Percentiles rank a stretch among this genome's conserved stretches.
These are phyloP conservation scores for Periconia digitata DNA, from an alignment of 2,329 filamentous ascomycete species.

Conservation along the genomic window DNA sequence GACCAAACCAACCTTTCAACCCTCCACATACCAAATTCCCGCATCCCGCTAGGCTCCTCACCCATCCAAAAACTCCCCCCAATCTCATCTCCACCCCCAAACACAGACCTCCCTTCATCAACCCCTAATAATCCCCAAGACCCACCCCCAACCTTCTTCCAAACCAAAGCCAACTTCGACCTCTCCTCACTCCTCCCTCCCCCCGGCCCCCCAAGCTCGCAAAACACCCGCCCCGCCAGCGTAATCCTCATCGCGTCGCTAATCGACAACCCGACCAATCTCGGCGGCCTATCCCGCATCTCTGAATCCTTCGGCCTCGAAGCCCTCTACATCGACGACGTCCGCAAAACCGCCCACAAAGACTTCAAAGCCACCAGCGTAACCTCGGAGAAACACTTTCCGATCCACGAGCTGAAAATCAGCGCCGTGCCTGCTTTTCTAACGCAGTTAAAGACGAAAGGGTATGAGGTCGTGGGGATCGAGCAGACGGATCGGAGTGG, in stretches of 20 bases:
- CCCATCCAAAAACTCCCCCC: neutral
- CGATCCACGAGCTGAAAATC: conserved; percentile 44
- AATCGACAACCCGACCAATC: conserved; percentile 53
- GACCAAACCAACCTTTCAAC: conserved; percentile 14
- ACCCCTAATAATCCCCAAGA: neutral
- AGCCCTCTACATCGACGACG: conserved; percentile 48
- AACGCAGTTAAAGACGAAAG: conserved; percentile 45
- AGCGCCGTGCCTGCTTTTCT: conserved; percentile 42
- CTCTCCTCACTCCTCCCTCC: conserved; percentile 29
- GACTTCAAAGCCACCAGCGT: conserved; percentile 55
- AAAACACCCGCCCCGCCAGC: conserved; percentile 28
- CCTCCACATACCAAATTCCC: conserved; percentile 18
- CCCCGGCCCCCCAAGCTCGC: conserved; percentile 17
- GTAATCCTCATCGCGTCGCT: conserved; percentile 54
- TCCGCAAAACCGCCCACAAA: conserved; percentile 45
- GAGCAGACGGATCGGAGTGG: conserved; percentile 56
- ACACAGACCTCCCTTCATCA: neutral
- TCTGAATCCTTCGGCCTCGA: conserved; percentile 55
- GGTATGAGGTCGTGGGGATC: conserved; percentile 55
- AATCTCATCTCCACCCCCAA: neutral
- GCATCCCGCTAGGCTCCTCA: conserved; percentile 34
- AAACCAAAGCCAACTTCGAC: conserved; percentile 55
- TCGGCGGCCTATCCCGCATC: conserved; percentile 54
- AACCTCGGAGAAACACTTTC: conserved; percentile 52
- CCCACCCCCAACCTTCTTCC: conserved; percentile 40